A percentile compares a stretch with the other conserved stretches of the same genome.
Conservation (phyloP, 352 stramenopile genomes). For the Phytopythium litorale region DNA sequence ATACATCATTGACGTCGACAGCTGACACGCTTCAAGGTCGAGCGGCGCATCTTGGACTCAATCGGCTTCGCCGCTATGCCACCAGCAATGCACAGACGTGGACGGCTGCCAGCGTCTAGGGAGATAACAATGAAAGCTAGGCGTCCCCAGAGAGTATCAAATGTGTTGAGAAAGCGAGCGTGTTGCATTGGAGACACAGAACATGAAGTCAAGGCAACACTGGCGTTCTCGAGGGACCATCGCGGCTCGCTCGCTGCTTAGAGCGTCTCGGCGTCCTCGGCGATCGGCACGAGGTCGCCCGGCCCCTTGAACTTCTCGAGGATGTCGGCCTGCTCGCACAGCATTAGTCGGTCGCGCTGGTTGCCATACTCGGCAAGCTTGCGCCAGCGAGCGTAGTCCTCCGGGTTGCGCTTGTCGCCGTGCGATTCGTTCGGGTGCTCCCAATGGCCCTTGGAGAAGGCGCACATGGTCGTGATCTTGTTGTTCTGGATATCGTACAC, state of each 20-base stretch:
- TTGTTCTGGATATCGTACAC: conserved; percentile 47
- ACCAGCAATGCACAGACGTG: neutral
- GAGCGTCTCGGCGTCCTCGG: conserved; percentile 36
- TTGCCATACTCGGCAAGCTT: conserved; percentile 45
- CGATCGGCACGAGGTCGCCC: conserved; percentile 46
- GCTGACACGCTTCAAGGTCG: neutral
- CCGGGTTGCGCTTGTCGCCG: conserved; percentile 56
- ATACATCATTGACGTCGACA: neutral
- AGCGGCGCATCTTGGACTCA: neutral
- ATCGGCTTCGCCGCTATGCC: neutral
- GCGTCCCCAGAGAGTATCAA: too few relatives aligned
- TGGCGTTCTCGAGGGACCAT: too few relatives aligned
- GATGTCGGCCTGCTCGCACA: conserved; percentile 49
- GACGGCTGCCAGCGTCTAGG: neutral
- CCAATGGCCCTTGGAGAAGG: conserved; percentile 56
- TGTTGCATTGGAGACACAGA: too few relatives aligned
- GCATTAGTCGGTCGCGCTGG: conserved; percentile 41
- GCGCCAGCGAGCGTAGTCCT: conserved; percentile 47
- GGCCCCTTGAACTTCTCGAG: conserved; percentile 32
- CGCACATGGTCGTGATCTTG: conserved; percentile 53
- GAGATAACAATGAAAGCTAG: too few relatives aligned
- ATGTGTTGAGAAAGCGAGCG: too few relatives aligned
- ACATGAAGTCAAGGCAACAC: too few relatives aligned
- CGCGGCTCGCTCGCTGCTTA: conserved; percentile 8
- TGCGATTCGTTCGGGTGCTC: conserved; percentile 42